Conservation (phyloP, 2,329 filamentous ascomycete species). For the Alternaria novae-zelandiae region DNA sequence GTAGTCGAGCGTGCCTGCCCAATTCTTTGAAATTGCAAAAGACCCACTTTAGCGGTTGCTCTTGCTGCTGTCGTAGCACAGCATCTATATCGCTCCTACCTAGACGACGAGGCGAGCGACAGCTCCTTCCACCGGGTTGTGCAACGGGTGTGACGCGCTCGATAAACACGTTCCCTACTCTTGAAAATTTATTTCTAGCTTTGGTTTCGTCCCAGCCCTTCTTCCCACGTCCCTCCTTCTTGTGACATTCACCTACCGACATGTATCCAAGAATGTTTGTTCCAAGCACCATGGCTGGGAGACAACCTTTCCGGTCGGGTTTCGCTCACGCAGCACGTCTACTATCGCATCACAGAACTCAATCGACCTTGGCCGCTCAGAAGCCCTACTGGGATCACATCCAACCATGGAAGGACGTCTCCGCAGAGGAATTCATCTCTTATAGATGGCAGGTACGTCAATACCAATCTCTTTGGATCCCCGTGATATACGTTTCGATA, state of each 20-base stretch:
- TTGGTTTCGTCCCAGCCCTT: not conserved
- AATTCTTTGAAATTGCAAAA: not conserved
- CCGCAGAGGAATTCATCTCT: constrained; percentile 58
- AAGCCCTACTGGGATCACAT: constrained; percentile 60
- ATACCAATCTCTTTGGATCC: not conserved
- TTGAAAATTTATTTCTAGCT: not conserved
- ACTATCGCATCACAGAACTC: constrained; percentile 5
- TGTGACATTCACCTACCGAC: not conserved
- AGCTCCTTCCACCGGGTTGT: not conserved
- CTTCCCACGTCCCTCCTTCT: not conserved
- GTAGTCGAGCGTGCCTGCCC: not conserved
- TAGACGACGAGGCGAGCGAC: not conserved
- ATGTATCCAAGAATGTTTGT: constrained; percentile 7
- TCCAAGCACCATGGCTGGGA: not conserved
- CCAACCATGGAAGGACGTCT: constrained; percentile 57
- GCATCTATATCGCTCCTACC: not conserved
- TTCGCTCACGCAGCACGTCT: not conserved
- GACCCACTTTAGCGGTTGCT: constrained; percentile 1
- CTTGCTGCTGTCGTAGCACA: constrained; percentile 1
- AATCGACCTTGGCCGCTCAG: constrained; percentile 18
- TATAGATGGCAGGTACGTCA: constrained; percentile 63
- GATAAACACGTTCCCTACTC: not conserved
- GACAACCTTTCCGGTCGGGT: not conserved
- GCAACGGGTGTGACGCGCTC: not conserved
- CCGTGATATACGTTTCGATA: not conserved